phyloP scores from a whole-genome alignment of 2,329 filamentous ascomycete species.

The Exophiala viscosa region DNA sequence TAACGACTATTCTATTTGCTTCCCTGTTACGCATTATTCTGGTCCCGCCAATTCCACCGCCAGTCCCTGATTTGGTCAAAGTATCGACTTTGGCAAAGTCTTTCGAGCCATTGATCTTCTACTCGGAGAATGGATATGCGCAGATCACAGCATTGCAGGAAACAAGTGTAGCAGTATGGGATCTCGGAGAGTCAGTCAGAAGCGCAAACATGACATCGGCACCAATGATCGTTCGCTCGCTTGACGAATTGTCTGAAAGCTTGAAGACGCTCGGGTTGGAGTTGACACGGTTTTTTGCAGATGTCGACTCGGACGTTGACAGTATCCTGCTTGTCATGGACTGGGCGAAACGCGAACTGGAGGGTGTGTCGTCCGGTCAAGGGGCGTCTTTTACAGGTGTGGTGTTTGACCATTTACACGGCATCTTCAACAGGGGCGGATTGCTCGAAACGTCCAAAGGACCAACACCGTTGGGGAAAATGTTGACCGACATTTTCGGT shows the following conservation, averaged over 20 bases:
- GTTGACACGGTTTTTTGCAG: slow-evolving; percentile 86
- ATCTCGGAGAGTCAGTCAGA: slow-evolving; percentile 84
- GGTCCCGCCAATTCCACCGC: slow-evolving; percentile 61
- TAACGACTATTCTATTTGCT: slow-evolving; percentile 63
- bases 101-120: slow-evolving; percentile 92
- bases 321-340: slow-evolving; percentile 93
- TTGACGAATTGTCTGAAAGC: slow-evolving; percentile 81
- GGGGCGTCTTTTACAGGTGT: slow-evolving; percentile 26
- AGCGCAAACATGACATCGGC: slow-evolving; percentile 88
- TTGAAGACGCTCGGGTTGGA: slow-evolving; percentile 81
- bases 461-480: slow-evolving; percentile 64
- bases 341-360: slow-evolving; percentile 84
- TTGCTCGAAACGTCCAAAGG: slow-evolving; percentile 38
- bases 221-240: slow-evolving; percentile 75
- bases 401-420: slow-evolving; percentile 82
- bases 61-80: slow-evolving; percentile 82
- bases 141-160: slow-evolving; percentile 87
- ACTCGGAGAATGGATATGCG: slow-evolving; percentile 80
- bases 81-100: slow-evolving; percentile 84
- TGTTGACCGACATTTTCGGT: slow-evolving; percentile 73
- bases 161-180: slow-evolving; percentile 90
- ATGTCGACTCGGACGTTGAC: slow-evolving; percentile 90
- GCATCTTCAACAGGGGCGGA: slow-evolving; percentile 59
- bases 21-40: slow-evolving; percentile 63
- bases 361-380: slow-evolving; percentile 61